Evolutionary conservation across 2,329 filamentous ascomycete species (phyloP), one percentile per base, ranked within the genome.

Genomic region (Fusarium guadeloupense): DNA sequence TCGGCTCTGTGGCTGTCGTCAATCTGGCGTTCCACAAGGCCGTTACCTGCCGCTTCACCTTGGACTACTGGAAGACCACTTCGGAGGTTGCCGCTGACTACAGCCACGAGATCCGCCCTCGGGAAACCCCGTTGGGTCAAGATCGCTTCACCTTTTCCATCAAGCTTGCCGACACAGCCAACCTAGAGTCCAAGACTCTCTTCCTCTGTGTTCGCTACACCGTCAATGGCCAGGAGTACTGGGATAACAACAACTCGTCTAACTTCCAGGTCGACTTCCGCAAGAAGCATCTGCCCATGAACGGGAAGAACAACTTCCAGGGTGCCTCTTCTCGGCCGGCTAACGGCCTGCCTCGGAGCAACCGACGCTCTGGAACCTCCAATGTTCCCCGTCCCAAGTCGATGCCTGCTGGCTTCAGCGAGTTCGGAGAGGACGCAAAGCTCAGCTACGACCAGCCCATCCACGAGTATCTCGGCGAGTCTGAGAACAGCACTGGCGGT

Each of bases 1-100:
- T 97, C 44, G 95, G 95, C 12, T 90, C 88, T 16, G 85, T 97
- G 46, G 90, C 88, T 8, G 93, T 96, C 19, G 88, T 89, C 72
- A 99, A 99, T 76, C 77, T 98, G 37, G 87, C 93, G 0, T 99
- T 96, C 78, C 85, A 93, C 48, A 99, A 99, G 78, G 76, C 83
- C 6, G 92, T 99, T 48, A 87, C 90, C n/a, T 94, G 92, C 74
- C 88, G 95, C 44, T 99, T 99, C 76, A 99, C 95, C 0, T 84
- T 97, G 40, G 95, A 99, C 75, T 95, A 96, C 78, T 99, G 95
- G 95, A 97, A 96, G 83, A 99, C 95, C 0, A 96, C 93, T 0
- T 99, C 95, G 1, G 95, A 99, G 74, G 90, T 98, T 2, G 83
- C 84, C 31, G 94, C 92, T n/a, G 93, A 97, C 69, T 99, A 86